Evolutionary conservation across 768 basidiomycete species (phyloP), one percentile per base, ranked within the genome.

Genomic region (Suillus fuscotomentosus): DNA sequence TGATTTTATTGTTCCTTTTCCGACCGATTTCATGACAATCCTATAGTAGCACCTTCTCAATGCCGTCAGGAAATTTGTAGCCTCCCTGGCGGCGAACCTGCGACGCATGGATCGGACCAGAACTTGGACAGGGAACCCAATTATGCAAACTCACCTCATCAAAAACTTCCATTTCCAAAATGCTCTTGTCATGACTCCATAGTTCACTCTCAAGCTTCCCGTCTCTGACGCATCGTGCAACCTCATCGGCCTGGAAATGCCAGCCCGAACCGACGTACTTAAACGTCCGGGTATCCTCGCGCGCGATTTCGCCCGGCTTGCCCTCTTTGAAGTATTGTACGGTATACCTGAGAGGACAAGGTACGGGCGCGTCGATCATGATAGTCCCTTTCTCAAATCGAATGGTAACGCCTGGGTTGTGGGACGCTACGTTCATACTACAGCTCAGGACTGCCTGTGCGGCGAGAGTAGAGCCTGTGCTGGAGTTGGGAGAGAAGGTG

Each of bases 191-290:
- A 66, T 78, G 80, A 2, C 77, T 76, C 81, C 83, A 84, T 34
- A 77, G 55, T 4, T 79, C 77, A 66, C 82, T 82, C 75, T 84
- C 77, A 22, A 78, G 66, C 73, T 82, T 83, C 20, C 83, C 81
- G 59, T 82, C 83, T 27, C 78, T 64, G 31, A 84, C 68, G 64
- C 80, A 81, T 24, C 81, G 67, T 8, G 80, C 84, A 39, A 82
- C 82, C 57, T 85, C 83, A 66, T 85, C 83, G 13, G 82, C 84
- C 69, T 85, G 81, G 73, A 79, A 86, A 69, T 82, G 75, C 79
- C 80, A 83, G 1, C 83, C 81, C 20, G 76, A 73, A 39, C 80
- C 79, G 15, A 65, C 59, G 45, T 75, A 75, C 60, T 71, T 67
- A 63, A 80, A 75, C 45, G 69, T 68, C 57, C 67, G 68, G 38